phyloP scores from a whole-genome alignment of 768 basidiomycete genomes.

The Trametes cingulata region DNA sequence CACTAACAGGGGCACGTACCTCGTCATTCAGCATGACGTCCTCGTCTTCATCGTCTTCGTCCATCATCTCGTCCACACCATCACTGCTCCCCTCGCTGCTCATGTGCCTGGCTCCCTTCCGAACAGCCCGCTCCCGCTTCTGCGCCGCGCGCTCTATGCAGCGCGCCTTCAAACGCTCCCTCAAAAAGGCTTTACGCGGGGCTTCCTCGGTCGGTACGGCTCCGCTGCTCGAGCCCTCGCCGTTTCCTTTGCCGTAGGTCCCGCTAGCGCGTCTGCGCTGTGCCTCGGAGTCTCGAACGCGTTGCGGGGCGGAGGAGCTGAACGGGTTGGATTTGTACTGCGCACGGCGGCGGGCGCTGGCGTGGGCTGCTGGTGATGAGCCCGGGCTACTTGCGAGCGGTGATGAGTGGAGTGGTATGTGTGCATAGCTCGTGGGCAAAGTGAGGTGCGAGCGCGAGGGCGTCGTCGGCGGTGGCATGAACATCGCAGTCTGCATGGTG shows the following conservation, averaged over 20 bases:
- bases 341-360: conserved; percentile 51
- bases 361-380: conserved; percentile 48
- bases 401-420: conserved; percentile 39
- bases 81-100: conserved; percentile 51
- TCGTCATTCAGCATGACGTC: conserved; percentile 65
- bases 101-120: conserved; percentile 31
- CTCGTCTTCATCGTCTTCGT: conserved; percentile 56
- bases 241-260: background rate
- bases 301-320: conserved; percentile 33
- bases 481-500: conserved; percentile 7
- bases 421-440: background rate
- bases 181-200: conserved; percentile 54
- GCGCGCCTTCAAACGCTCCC: conserved; percentile 60
- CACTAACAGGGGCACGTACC: conserved; percentile 35
- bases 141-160: conserved; percentile 63
- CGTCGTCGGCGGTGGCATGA: conserved; percentile 12
- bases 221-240: background rate
- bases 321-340: conserved; percentile 51
- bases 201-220: conserved; percentile 35
- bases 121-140: conserved; percentile 51
- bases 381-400: conserved; percentile 48
- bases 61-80: conserved; percentile 51
- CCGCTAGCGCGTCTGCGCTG: conserved; percentile 1
- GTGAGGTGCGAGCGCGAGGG: background rate
- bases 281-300: conserved; percentile 3